Evolutionary conservation across 2,329 filamentous ascomycete species (phyloP).

Genomic region (Alternaria triticina): DNA sequence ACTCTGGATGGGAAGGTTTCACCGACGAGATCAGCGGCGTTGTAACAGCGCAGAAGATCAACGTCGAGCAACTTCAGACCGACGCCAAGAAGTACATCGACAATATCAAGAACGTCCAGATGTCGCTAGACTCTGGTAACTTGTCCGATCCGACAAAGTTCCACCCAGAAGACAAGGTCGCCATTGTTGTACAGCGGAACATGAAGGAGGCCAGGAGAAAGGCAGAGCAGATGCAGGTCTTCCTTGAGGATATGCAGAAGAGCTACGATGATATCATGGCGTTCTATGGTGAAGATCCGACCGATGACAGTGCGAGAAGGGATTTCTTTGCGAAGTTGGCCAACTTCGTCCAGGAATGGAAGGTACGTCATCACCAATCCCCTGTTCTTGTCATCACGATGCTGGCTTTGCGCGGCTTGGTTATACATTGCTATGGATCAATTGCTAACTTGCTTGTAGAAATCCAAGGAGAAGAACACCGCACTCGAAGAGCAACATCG

Average conservation of each 20-base stretch:
- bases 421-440: not conserved
- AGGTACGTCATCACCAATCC: constrained; percentile 57
- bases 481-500: constrained; percentile 79
- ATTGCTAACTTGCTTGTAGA: constrained; percentile 55
- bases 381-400: not conserved
- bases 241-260: constrained; percentile 89
- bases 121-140: constrained; percentile 89
- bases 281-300: constrained; percentile 93
- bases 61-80: constrained; percentile 85
- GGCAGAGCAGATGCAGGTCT: constrained; percentile 92
- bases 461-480: constrained; percentile 91
- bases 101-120: constrained; percentile 93
- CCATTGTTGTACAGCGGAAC: constrained; percentile 84
- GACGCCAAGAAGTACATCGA: constrained; percentile 93
- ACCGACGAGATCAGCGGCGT: constrained; percentile 83
- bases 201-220: constrained; percentile 98
- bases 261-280: constrained; percentile 95
- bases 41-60: constrained; percentile 82
- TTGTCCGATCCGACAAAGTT: constrained; percentile 97
- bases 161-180: constrained; percentile 94
- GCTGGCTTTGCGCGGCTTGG: not conserved
- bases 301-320: constrained; percentile 88
- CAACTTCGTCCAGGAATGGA: constrained; percentile 90
- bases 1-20: constrained; percentile 93
- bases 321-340: constrained; percentile 97